Base-by-base conservation (phyloP, 805 yeast genomes). In the Candida tibetensis region DNA sequence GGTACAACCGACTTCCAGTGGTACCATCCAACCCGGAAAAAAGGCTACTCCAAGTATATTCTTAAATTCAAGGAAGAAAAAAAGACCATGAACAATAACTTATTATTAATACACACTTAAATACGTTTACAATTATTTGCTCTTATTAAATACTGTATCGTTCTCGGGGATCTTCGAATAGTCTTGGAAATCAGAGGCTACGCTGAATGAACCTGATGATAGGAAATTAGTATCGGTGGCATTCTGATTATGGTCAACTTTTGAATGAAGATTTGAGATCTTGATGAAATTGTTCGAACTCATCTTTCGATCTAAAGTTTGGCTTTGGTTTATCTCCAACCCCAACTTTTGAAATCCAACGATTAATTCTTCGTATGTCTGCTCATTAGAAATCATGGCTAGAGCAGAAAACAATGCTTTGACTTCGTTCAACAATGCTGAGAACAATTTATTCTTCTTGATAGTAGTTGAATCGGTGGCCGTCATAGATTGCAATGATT, bases 371-470 rank as follows among this genome's bases (percentile, higher is more conserved):
- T 14, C 25, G 25, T 21, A 21, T 12, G 8, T 28, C 8, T 28
- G 10, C 13, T 34, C 37, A 18, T 12, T 39, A 8, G 49, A 41
- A 4, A 48, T 40, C 32, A 45, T 32, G 6, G 33, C 28, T 13
- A 44, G 32, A 3, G 48, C 59, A 2, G 35, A 9, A 10, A 42
- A 30, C 5, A 62, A 36, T 1, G 62, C 62, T 15, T 41, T 39
- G 6, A 48, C 42, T 34, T 62, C 67, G 25, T 60, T 51, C 7
- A 45, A 31, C 15, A 55, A 41, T 4, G 46, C 51, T 17, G 32
- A 21, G 22, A 37, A 41, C 12, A 48, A 37, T 18, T 36, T 44
- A 16, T 44, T 43, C 12, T 38, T 15, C 18, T 15, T 4, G 17
- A 16, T 14, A 19, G 27, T 5, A 5, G n/a, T 17, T 14, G 12